Percentiles rank a stretch among this genome's conserved stretches.
Conservation (phyloP, 2,329 filamentous ascomycete species). For the Colletotrichum theobromicola region DNA sequence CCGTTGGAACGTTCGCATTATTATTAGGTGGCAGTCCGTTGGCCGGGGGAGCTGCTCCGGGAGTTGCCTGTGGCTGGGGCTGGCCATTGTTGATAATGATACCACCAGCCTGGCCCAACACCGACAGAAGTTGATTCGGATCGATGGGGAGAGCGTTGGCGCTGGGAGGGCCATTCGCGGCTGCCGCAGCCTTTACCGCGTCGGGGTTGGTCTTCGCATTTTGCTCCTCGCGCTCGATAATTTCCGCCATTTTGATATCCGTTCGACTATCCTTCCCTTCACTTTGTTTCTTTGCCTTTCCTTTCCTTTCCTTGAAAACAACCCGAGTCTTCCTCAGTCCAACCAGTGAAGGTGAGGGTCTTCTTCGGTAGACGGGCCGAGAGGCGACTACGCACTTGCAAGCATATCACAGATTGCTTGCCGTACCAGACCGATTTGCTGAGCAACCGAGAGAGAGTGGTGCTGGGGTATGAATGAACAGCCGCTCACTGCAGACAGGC, state of each 20-base stretch:
- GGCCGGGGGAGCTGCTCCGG: background rate
- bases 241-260: background rate
- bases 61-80: background rate
- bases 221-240: background rate
- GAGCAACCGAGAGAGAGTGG: background rate
- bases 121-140: conserved; percentile 8
- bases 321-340: background rate
- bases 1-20: conserved; percentile 14
- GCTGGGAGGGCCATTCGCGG: background rate
- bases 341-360: background rate
- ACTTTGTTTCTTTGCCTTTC: background rate
- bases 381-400: background rate
- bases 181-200: background rate
- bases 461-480: background rate
- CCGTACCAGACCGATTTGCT: background rate
- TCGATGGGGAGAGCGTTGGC: conserved; percentile 6
- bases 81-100: background rate
- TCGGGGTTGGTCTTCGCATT: background rate
- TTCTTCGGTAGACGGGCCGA: conserved; percentile 1
- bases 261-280: background rate
- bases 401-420: conserved; percentile 2
- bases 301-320: background rate
- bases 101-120: background rate
- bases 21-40: conserved; percentile 7
- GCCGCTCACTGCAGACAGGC: fast-evolving